Evolutionary conservation across 2,329 filamentous ascomycete genomes (phyloP).

Genomic region (Penicillium sp.): DNA sequence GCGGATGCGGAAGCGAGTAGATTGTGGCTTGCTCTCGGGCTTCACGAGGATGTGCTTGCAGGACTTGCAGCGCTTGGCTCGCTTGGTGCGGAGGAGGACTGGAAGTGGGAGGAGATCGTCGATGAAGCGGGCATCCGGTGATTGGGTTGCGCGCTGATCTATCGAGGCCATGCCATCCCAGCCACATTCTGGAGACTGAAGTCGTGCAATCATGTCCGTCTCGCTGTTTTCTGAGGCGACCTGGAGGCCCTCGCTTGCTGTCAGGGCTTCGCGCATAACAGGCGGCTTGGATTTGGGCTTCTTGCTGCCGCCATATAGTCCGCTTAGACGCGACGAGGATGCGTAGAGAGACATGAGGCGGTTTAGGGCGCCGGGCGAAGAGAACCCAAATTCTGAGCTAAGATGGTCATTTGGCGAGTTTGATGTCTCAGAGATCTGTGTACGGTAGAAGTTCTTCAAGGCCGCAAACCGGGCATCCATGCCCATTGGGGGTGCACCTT

Average conservation of each 20-base stretch:
- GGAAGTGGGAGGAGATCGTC: constrained; percentile 72
- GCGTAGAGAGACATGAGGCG: constrained; percentile 90
- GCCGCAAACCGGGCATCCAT: constrained; percentile 64
- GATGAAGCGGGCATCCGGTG: constrained; percentile 52
- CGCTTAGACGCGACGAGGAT: constrained; percentile 44
- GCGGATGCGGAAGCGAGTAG: constrained; percentile 84
- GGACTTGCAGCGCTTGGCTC: constrained; percentile 81
- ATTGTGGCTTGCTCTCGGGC: constrained; percentile 81
- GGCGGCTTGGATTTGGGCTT: constrained; percentile 59
- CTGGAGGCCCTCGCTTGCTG: constrained; percentile 62
- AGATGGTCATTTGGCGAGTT: constrained; percentile 46
- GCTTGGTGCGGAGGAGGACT: constrained; percentile 77
- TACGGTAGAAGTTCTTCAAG: constrained; percentile 70
- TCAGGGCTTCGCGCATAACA: constrained; percentile 71
- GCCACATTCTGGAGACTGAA: constrained; percentile 46
- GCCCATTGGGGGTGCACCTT: constrained; percentile 40
- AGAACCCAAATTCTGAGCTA: constrained; percentile 47
- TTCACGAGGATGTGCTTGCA: constrained; percentile 94
- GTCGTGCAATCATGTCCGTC: constrained; percentile 50
- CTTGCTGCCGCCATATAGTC: constrained; percentile 48
- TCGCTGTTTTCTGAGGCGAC: constrained; percentile 54
- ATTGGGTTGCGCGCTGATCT: constrained; percentile 46
- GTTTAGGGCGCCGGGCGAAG: constrained; percentile 70
- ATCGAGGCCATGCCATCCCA: constrained; percentile 56
- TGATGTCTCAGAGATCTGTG: constrained; percentile 60